These are phyloP conservation scores for Petunia secreta DNA, from an alignment of 257 asterid species.

Conservation along the genomic window DNA sequence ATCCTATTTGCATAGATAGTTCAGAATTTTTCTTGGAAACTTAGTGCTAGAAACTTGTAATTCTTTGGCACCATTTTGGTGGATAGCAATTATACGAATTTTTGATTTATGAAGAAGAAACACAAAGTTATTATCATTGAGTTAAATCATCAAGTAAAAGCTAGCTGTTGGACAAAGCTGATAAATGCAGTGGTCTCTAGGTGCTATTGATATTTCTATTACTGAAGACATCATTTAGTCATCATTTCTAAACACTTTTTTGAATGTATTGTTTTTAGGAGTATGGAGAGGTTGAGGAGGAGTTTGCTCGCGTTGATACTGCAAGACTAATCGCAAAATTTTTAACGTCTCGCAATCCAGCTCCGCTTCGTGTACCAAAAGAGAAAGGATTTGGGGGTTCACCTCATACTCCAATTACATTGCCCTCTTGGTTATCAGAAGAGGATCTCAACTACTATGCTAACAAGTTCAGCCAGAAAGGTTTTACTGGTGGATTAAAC, in stretches of 20 bases:
- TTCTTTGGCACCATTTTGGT: background rate
- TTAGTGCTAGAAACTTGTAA: background rate
- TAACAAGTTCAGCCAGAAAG: slow-evolving; percentile 59
- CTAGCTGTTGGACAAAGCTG: background rate
- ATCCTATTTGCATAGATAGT: background rate
- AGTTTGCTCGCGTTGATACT: slow-evolving; percentile 61
- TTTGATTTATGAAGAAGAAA: background rate
- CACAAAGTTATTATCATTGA: background rate
- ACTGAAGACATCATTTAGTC: background rate
- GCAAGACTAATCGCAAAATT: slow-evolving; percentile 55
- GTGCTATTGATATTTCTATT: slow-evolving; percentile 11
- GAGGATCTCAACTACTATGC: slow-evolving; percentile 75
- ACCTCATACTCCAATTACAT: slow-evolving; percentile 48
- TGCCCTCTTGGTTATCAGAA: slow-evolving; percentile 90
- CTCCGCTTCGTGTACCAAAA: slow-evolving; percentile 62
- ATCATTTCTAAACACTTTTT: background rate
- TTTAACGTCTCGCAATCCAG: slow-evolving; percentile 52
- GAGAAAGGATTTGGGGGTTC: slow-evolving; percentile 70
- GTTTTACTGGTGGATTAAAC: slow-evolving; percentile 94
- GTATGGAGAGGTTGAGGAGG: slow-evolving; percentile 76
- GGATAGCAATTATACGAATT: background rate
- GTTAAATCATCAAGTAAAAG: background rate
- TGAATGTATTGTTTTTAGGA: slow-evolving; percentile 41
- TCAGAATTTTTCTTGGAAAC: background rate
- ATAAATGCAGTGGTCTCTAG: background rate